Evolutionary conservation across 2,329 filamentous ascomycete species (phyloP), one percentile per base, ranked within the genome.

Genomic region (Lachnellula cervina): DNA sequence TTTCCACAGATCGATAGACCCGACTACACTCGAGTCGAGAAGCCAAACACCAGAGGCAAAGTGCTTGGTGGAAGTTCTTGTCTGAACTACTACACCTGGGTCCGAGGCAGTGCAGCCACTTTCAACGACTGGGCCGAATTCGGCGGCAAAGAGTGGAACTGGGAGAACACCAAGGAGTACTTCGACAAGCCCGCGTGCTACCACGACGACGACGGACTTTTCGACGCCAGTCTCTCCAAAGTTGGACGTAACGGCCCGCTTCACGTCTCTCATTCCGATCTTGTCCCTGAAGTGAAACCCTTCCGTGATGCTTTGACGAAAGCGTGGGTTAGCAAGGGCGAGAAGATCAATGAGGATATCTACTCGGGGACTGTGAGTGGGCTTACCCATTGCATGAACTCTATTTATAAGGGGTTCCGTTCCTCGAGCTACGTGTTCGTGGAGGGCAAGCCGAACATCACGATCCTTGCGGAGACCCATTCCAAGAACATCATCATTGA

Each of bases 1-100:
- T 3, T 32, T 32, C 9, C 80, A 32, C 77, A 86, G 70, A 76
- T 85, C 65, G 76, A 82, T 53, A 76, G 80, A 2, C 71, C 74
- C 11, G 80, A 85, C 62, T 85, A 84, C 64, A 77, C 78, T 50
- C 79, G 82, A 11, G 72, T 84, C 38, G 81, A 86, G 66, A 84
- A 84, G 71, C 81, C 81, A 46, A 84, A 85, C 65, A 83, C 72
- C 8, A 67, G 71, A 19, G 72, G 73, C 2, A 72, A 72, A 52
- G 61, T 68, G 2, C 65, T 74, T 0, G 72, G 74, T 21, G 72
- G 72, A 8, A 81, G 9, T 76, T 82, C 42, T 79, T 83, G 9
- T 82, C 82, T 68, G 74, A 87, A 87, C 70, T 87, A 86, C 67
- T 84, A 80, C 68, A 84, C 81, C 14, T 86, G 82, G 82, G 74